A percentile compares a stretch with the other conserved stretches of the same genome.
phyloP scores from a whole-genome alignment of 176 grass and related monocot genomes.

The Aegilops bicornis region DNA sequence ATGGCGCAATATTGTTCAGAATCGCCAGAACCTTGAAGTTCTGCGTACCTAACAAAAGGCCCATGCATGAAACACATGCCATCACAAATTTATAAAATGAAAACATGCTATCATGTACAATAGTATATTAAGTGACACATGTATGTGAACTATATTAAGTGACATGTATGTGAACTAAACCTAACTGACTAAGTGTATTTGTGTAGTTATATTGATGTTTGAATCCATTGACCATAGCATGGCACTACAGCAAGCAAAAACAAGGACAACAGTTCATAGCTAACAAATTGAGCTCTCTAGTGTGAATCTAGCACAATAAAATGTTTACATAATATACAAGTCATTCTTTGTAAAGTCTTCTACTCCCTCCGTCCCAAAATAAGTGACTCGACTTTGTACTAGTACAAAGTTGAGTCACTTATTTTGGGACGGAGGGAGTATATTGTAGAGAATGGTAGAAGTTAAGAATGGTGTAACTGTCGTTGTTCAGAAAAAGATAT shows the following conservation, averaged over 20 bases:
- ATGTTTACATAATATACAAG: not conserved
- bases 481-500: not conserved
- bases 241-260: not conserved
- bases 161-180: not conserved
- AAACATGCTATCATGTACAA: not conserved
- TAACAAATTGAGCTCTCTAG: not conserved
- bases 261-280: not conserved
- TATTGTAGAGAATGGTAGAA: not conserved
- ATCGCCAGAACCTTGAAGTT: not conserved
- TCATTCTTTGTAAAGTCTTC: not conserved
- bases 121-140: not conserved
- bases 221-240: not conserved
- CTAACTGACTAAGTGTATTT: not conserved
- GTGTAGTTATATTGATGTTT: slow-evolving; percentile 10
- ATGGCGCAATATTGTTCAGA: not conserved
- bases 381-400: no score
- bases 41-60: not conserved
- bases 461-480: not conserved
- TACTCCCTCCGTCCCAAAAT: no score
- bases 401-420: no score
- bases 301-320: not conserved
- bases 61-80: not conserved
- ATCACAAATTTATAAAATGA: not conserved
- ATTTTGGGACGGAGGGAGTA: no score
- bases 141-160: no score